These are phyloP conservation scores for Ceratobasidium sp. DNA, from an alignment of 1,284 basidiomycete species.

Conservation along the genomic window DNA sequence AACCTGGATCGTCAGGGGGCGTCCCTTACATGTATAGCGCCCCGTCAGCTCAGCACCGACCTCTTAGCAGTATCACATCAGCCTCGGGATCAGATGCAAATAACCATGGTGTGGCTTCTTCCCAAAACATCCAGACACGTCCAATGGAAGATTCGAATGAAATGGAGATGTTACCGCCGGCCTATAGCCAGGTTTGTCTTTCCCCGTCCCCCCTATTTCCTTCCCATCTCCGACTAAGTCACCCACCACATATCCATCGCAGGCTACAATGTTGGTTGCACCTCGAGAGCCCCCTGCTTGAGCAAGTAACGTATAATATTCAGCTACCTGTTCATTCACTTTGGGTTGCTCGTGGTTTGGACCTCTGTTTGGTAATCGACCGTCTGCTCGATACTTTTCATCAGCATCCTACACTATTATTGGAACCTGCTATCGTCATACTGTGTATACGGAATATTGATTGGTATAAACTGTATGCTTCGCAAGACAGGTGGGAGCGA, in stretches of 20 bases:
- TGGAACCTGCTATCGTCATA: neutral
- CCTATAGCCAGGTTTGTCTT: slow-evolving; percentile 29
- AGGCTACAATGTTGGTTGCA: slow-evolving; percentile 17
- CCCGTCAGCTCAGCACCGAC: slow-evolving; percentile 9
- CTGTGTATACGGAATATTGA: too few species aligned
- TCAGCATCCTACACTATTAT: too few species aligned
- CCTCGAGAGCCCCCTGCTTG: neutral
- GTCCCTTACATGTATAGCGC: neutral
- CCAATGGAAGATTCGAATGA: slow-evolving; percentile 11
- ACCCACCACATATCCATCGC: neutral
- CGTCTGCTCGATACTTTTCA: too few species aligned
- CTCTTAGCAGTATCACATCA: slow-evolving; percentile 8
- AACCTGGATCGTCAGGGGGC: slow-evolving; percentile 14
- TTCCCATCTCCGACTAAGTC: neutral
- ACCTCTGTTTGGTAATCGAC: too few species aligned
- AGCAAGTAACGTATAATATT: neutral
- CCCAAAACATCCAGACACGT: slow-evolving; percentile 15
- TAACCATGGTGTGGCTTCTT: slow-evolving; percentile 13
- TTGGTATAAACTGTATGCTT: too few species aligned
- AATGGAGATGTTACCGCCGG: slow-evolving; percentile 23
- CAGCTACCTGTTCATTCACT: neutral
- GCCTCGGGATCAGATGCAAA: slow-evolving; percentile 4
- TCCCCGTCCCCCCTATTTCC: neutral
- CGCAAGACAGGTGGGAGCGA: too few species aligned
- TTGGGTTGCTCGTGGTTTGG: too few species aligned